A percentile compares a stretch with the other conserved stretches of the same genome.
Evolutionary conservation across 805 yeast genomes (phyloP).

Genomic region (Teunomyces lycoperdinae): DNA sequence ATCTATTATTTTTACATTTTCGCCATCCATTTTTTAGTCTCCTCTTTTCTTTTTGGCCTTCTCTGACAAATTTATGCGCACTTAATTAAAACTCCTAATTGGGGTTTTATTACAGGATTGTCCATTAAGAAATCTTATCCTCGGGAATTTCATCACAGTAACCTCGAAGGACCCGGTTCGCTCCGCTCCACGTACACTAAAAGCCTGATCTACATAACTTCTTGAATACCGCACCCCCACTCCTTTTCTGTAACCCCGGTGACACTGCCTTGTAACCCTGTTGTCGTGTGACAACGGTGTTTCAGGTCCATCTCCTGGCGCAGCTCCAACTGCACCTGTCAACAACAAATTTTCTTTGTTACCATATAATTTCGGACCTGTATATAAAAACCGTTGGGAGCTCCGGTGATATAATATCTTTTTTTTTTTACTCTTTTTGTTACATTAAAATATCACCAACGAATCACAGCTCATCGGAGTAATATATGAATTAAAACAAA

Average conservation of each 20-base stretch:
- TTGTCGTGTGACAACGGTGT: neutral
- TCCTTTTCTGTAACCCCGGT: neutral
- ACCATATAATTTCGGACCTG: too few relatives aligned
- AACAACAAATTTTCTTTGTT: neutral
- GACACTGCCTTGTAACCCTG: neutral
- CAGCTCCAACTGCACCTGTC: neutral
- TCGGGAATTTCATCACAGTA: too few relatives aligned
- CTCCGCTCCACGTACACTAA: neutral
- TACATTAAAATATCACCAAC: neutral
- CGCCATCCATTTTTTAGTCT: neutral
- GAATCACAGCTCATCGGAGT: neutral
- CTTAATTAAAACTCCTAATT: neutral
- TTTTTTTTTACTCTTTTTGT: neutral
- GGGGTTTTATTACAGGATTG: neutral
- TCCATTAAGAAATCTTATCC: too few relatives aligned
- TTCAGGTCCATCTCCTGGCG: neutral
- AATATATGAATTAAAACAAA: constrained; percentile 2
- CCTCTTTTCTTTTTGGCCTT: neutral
- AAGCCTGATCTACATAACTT: neutral
- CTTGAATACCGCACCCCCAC: too few relatives aligned
- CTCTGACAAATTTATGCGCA: neutral
- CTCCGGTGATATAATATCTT: neutral
- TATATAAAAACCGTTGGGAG: neutral
- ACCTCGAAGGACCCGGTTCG: too few relatives aligned
- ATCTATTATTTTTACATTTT: neutral